Conservation (phyloP, 2,329 filamentous ascomycete species). For the Epichloe sylvatica region DNA sequence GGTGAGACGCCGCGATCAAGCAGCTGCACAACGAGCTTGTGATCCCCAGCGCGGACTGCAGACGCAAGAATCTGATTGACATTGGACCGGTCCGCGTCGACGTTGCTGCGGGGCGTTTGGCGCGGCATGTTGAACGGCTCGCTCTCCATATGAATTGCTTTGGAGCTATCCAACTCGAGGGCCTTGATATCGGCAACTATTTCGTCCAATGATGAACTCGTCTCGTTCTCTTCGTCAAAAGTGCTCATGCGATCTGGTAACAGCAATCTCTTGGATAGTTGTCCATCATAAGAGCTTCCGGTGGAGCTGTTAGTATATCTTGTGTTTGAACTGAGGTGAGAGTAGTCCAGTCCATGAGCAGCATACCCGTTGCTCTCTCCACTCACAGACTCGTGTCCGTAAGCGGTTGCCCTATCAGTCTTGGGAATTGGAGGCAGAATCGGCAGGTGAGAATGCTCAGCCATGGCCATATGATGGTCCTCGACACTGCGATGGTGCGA, state of each 20-base stretch:
- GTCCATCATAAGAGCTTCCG: conserved; percentile 16
- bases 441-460: background rate
- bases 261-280: conserved; percentile 7
- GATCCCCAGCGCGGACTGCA: conserved; percentile 43
- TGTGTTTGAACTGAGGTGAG: conserved; percentile 5
- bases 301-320: conserved; percentile 17
- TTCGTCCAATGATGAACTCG: conserved; percentile 11
- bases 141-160: conserved; percentile 33
- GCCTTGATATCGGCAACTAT: conserved; percentile 21
- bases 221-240: conserved; percentile 14
- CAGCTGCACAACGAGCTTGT: conserved; percentile 42
- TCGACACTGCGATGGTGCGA: conserved; percentile 6
- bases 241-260: conserved; percentile 16
- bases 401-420: background rate
- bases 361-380: conserved; percentile 6
- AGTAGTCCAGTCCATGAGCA: conserved; percentile 1
- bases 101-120: conserved; percentile 33
- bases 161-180: conserved; percentile 26
- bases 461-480: conserved; percentile 1
- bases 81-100: conserved; percentile 27
- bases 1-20: conserved; percentile 43
- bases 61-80: conserved; percentile 35
- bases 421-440: conserved; percentile 3
- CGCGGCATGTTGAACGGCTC: conserved; percentile 38
- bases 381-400: conserved; percentile 7